These are phyloP conservation scores for Aspergillus coremiiformis DNA, from an alignment of 495 filamentous ascomycete genomes.

Conservation along the genomic window DNA sequence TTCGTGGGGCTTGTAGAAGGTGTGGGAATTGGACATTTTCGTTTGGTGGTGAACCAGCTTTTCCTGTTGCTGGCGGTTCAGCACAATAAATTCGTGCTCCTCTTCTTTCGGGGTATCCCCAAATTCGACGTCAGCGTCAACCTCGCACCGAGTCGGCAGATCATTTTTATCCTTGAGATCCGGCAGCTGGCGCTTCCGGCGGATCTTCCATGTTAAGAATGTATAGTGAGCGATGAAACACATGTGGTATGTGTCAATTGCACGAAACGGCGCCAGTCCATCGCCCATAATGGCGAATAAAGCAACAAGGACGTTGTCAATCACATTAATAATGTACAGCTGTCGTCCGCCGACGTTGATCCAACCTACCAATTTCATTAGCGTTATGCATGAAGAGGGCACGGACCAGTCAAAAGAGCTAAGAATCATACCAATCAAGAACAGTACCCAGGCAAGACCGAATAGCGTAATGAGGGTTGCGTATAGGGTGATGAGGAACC, in stretches of 20 bases:
- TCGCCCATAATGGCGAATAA: conserved; percentile 73
- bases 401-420: neutral
- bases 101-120: conserved; percentile 31
- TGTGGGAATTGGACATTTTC: conserved; percentile 69
- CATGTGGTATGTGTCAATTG: conserved; percentile 78
- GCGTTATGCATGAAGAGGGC: neutral
- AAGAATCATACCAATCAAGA: conserved; percentile 56
- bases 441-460: conserved; percentile 75
- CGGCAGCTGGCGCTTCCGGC: conserved; percentile 53
- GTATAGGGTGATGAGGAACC: conserved; percentile 70
- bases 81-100: conserved; percentile 49
- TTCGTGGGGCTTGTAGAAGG: conserved; percentile 81
- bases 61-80: conserved; percentile 54
- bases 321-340: conserved; percentile 62
- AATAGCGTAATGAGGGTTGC: conserved; percentile 75
- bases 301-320: conserved; percentile 70
- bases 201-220: conserved; percentile 62
- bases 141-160: conserved; percentile 46
- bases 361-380: conserved; percentile 45
- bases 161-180: conserved; percentile 65
- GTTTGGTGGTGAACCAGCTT: conserved; percentile 62
- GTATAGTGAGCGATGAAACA: conserved; percentile 61
- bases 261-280: conserved; percentile 67
- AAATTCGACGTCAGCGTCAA: conserved; percentile 41
- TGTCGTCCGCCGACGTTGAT: conserved; percentile 70